Base-by-base conservation (phyloP, 2,329 filamentous ascomycete species). In the Fusarium longipes region DNA sequence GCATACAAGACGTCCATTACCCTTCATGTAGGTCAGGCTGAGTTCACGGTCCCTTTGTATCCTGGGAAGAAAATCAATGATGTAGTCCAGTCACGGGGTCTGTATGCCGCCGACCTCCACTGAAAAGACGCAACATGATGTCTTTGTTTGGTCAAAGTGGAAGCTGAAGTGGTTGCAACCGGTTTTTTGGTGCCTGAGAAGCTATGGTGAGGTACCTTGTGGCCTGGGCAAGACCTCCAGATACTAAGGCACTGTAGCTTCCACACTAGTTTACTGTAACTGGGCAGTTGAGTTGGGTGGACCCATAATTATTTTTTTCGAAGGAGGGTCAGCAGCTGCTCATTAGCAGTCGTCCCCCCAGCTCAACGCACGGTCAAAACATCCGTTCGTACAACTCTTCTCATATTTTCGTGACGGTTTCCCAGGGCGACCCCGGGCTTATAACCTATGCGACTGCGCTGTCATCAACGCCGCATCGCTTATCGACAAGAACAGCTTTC, bases 331-430 rank as follows among this genome's bases (percentile, higher is more conserved):
- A 71, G 56, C 67, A 64, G 65, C 66, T 56, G 58, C 63, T 61
- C 66, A 60, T 60, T 51, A 58, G 63, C 51, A 67, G 57, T 56
- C 56, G 59, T 63, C 57, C 42, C 65, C 58, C 58, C 49, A 59
- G 42, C 56, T 57, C 57, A 44, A 53, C 60, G 54, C 69, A 72
- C 67, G 68, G 71, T 70, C 67, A 72, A 73, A 73, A 72, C 72
- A 69, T 61, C 57, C 53, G 67, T 51, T 68, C 56, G 64, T 68
- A 48, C 63, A 65, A 68, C 70, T 65, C 65, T 56, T 66, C 64
- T 63, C 67, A 61, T 68, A 66, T 73, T 73, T 73, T 73, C 63
- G 65, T 74, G 63, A 67, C 68, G 52, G 71, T 73, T 70, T 71
- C 71, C 71, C 51, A 73, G 71, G 71, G 71, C 71, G 71, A 73